Conservation (phyloP, 2,329 filamentous ascomycete species). For the Verticillium dahliae region DNA sequence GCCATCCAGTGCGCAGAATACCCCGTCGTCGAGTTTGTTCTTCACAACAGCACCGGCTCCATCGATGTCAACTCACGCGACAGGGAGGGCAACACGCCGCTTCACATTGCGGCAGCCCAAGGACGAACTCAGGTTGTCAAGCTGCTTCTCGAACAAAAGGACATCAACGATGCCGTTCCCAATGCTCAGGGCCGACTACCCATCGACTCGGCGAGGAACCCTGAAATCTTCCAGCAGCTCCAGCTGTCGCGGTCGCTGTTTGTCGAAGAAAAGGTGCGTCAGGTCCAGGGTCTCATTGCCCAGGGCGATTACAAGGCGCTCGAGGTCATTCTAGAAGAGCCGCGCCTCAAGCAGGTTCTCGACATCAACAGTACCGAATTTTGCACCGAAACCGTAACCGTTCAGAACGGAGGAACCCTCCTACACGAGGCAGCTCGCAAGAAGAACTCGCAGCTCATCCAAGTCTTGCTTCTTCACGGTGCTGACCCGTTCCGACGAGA, state of each 20-base stretch:
- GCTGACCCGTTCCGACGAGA: slow-evolving; percentile 94
- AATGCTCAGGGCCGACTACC: slow-evolving; percentile 83
- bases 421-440: slow-evolving; percentile 89
- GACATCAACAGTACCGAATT: slow-evolving; percentile 92
- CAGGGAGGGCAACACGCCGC: slow-evolving; percentile 86
- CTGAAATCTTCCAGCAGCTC: slow-evolving; percentile 92
- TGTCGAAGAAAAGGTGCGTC: slow-evolving; percentile 76
- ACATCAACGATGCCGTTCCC: slow-evolving; percentile 79
- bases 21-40: slow-evolving; percentile 88
- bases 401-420: slow-evolving; percentile 81
- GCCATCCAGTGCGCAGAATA: slow-evolving; percentile 93
- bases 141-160: slow-evolving; percentile 72
- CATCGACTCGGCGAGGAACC: slow-evolving; percentile 81
- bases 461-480: slow-evolving; percentile 85
- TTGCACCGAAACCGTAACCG: slow-evolving; percentile 69
- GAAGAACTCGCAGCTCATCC: slow-evolving; percentile 80
- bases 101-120: slow-evolving; percentile 80
- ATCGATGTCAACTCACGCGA: slow-evolving; percentile 87
- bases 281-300: slow-evolving; percentile 74
- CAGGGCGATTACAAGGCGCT: slow-evolving; percentile 69
- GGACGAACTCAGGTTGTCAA: slow-evolving; percentile 76
- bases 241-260: slow-evolving; percentile 87
- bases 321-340: slow-evolving; percentile 75
- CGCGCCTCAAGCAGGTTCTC: slow-evolving; percentile 75
- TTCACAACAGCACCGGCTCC: slow-evolving; percentile 62